A percentile compares a stretch with the other conserved stretches of the same genome.
Conservation (phyloP, 2,329 filamentous ascomycete genomes). For the Pseudocercospora ulei region DNA sequence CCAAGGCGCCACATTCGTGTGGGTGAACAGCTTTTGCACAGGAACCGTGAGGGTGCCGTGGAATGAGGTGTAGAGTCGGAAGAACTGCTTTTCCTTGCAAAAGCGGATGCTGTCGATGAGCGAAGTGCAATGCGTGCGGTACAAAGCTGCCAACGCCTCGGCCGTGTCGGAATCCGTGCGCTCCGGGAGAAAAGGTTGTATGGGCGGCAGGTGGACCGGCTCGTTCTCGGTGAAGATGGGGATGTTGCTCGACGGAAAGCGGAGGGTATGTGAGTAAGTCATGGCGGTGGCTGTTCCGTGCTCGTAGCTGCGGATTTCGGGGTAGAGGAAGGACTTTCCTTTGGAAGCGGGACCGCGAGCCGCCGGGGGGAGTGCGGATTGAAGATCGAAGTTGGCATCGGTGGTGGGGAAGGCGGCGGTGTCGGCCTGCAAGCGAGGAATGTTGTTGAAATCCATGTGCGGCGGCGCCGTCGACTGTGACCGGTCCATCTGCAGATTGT, state of each 20-base stretch:
- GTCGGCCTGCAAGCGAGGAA: conserved; percentile 42
- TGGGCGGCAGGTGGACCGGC: conserved; percentile 69
- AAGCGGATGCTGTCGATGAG: conserved; percentile 91
- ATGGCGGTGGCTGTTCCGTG: conserved; percentile 36
- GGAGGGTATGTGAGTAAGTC: conserved; percentile 54
- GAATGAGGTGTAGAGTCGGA: conserved; percentile 88
- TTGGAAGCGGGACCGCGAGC: conserved; percentile 37
- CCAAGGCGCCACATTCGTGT: conserved; percentile 76
- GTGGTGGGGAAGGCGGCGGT: conserved; percentile 41
- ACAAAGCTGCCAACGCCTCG: conserved; percentile 74
- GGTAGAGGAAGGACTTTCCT: conserved; percentile 42
- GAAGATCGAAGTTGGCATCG: conserved; percentile 30
- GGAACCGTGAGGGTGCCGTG: conserved; percentile 94
- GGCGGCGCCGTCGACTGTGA: conserved; percentile 30
- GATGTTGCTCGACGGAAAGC: conserved; percentile 52
- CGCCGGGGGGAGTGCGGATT: conserved; percentile 26
- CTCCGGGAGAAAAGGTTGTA: conserved; percentile 66
- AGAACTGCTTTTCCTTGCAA: conserved; percentile 94
- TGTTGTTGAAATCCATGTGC: conserved; percentile 35
- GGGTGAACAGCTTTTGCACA: conserved; percentile 80
- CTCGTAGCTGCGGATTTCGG: conserved; percentile 38
- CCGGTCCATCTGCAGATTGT: conserved; percentile 21
- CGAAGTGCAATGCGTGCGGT: conserved; percentile 89
- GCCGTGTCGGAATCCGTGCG: conserved; percentile 81
- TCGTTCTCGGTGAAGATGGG: conserved; percentile 55